These are phyloP conservation scores for Russula vinacea DNA, from an alignment of 768 basidiomycete species.

Conservation along the genomic window DNA sequence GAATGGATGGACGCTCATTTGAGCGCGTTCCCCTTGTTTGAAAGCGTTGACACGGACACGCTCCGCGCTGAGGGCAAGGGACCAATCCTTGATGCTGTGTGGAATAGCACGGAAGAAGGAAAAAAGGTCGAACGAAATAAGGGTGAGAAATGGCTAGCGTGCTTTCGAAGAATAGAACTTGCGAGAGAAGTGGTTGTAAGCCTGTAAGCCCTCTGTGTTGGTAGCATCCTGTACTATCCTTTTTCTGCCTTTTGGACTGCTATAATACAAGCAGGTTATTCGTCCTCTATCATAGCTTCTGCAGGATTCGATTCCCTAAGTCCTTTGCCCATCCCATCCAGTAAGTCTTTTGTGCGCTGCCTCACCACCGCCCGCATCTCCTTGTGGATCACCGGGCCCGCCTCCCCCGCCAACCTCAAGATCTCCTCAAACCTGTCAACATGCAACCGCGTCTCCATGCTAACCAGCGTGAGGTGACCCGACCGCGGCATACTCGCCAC, in stretches of 20 bases:
- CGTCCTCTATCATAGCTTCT: conserved; percentile 26
- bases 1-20: conserved; percentile 94
- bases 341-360: conserved; percentile 57
- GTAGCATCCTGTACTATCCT: neutral
- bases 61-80: conserved; percentile 75
- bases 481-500: conserved; percentile 87
- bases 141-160: conserved; percentile 90
- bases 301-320: conserved; percentile 30
- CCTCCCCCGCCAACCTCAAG: conserved; percentile 73
- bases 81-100: conserved; percentile 76
- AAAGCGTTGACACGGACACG: conserved; percentile 68
- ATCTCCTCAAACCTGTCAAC: conserved; percentile 91
- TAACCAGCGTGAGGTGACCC: conserved; percentile 81
- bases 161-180: conserved; percentile 64
- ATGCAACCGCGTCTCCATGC: conserved; percentile 92
- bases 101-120: conserved; percentile 89
- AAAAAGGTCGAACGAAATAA: conserved; percentile 92
- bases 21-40: conserved; percentile 83
- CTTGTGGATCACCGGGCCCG: conserved; percentile 67
- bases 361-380: conserved; percentile 81
- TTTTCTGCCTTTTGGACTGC: too few species aligned
- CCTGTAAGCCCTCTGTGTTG: neutral
- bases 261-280: neutral
- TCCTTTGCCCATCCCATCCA: conserved; percentile 56
- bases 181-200: conserved; percentile 13